Evolutionary conservation across 257 asterid species (phyloP).

Genomic region (Verbena officinalis): DNA sequence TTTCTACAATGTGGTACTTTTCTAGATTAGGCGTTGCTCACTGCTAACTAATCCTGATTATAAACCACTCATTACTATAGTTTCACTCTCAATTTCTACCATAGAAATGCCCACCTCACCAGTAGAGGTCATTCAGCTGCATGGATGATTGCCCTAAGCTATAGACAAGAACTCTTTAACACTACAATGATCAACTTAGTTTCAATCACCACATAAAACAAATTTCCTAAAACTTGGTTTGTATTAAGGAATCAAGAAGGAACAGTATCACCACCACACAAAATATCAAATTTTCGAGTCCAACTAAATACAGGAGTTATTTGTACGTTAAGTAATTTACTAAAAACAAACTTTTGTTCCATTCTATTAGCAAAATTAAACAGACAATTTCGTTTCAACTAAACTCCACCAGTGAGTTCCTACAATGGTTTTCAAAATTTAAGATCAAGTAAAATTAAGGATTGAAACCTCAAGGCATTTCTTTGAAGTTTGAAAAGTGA

Average conservation of each 20-base stretch:
- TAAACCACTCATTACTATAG: neutral
- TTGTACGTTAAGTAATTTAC: neutral
- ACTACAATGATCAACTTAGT: neutral
- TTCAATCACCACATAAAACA: conserved; percentile 1
- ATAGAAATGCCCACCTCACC: neutral
- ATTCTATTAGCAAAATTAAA: neutral
- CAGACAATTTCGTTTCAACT: neutral
- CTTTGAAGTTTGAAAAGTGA: conserved; percentile 10
- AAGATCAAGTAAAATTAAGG: neutral
- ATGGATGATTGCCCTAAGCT: neutral
- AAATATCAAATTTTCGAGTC: no score
- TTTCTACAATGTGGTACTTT: neutral
- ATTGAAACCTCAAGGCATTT: conserved; percentile 3
- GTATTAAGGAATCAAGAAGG: no score
- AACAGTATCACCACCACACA: no score
- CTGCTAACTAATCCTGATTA: neutral
- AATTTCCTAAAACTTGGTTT: neutral
- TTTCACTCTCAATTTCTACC: neutral
- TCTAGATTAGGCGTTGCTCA: neutral
- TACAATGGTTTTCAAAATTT: neutral
- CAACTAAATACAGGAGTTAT: neutral
- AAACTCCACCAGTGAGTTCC: neutral
- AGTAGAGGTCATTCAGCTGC: neutral
- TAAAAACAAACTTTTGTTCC: neutral
- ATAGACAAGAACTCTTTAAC: neutral